Percentiles rank a stretch among this genome's conserved stretches.
Evolutionary conservation across 768 basidiomycete species (phyloP).

Genomic region (Lentinula raphanica): DNA sequence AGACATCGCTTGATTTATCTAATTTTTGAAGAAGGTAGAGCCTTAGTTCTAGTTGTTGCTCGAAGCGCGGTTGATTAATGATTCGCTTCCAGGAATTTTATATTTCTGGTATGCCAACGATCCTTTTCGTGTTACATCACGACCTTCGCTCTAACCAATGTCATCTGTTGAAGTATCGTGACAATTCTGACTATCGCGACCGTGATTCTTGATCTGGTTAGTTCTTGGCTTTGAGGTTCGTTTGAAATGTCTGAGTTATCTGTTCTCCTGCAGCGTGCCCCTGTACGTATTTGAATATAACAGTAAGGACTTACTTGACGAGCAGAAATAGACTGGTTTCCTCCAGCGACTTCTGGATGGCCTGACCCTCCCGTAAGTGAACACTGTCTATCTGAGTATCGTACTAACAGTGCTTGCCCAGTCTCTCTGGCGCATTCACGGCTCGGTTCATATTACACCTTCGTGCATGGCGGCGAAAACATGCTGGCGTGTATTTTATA

Average conservation of each 20-base stretch:
- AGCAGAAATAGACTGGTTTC: conserved; percentile 19
- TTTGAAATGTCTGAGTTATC: neutral
- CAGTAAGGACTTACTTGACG: neutral
- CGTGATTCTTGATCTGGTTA: conserved; percentile 2
- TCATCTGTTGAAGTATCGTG: neutral
- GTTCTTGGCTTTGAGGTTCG: neutral
- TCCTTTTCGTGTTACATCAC: neutral
- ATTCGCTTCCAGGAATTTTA: neutral
- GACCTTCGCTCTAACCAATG: neutral
- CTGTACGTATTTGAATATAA: conserved; percentile 7
- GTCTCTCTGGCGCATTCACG: conserved; percentile 2
- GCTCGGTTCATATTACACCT: conserved; percentile 8
- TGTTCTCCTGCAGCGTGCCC: conserved; percentile 12
- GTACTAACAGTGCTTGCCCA: too few species aligned
- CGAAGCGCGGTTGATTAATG: neutral
- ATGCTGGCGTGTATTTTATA: neutral
- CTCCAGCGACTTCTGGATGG: conserved; percentile 24
- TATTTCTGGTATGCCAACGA: neutral
- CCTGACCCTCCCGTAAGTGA: conserved; percentile 21
- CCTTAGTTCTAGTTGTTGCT: neutral
- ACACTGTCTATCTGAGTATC: too few species aligned
- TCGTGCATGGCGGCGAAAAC: neutral
- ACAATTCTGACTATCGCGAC: neutral
- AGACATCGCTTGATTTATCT: neutral
- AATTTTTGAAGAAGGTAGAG: conserved; percentile 6